Evolutionary conservation across 208 protist genomes (phyloP).

Genomic region (Wallacemonas sp.): DNA sequence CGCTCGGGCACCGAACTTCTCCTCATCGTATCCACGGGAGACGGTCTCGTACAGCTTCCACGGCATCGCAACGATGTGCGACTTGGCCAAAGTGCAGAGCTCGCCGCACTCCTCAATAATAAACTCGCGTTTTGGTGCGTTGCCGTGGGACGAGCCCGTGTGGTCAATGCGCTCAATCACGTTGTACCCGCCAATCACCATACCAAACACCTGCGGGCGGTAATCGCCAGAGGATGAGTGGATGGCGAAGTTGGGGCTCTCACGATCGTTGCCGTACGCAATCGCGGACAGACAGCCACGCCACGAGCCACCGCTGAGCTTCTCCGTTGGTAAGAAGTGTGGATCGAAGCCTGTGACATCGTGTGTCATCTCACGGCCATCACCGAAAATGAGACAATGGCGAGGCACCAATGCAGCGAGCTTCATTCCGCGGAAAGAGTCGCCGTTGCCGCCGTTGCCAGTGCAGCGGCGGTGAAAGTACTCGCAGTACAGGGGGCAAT

Average conservation of each 20-base stretch:
- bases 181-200: constrained; percentile 87
- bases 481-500: constrained; percentile 89
- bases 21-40: constrained; percentile 77
- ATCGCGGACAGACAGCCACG: constrained; percentile 81
- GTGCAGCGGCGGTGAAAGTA: constrained; percentile 89
- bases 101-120: constrained; percentile 81
- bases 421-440: constrained; percentile 82
- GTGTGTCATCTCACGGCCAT: constrained; percentile 76
- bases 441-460: constrained; percentile 61
- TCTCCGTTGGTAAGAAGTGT: constrained; percentile 75
- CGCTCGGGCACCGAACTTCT: constrained; percentile 67
- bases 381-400: constrained; percentile 83
- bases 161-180: constrained; percentile 87
- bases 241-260: constrained; percentile 88
- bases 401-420: constrained; percentile 73
- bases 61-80: constrained; percentile 79
- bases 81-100: constrained; percentile 87
- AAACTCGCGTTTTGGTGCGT: constrained; percentile 73
- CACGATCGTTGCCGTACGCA: constrained; percentile 66
- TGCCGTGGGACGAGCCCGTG: constrained; percentile 78
- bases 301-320: constrained; percentile 72
- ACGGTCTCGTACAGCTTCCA: constrained; percentile 83
- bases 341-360: constrained; percentile 75
- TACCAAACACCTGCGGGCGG: constrained; percentile 78
- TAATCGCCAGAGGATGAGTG: constrained; percentile 84